phyloP scores from a whole-genome alignment of 768 basidiomycete species.

The Leucocoprinus leucothites region DNA sequence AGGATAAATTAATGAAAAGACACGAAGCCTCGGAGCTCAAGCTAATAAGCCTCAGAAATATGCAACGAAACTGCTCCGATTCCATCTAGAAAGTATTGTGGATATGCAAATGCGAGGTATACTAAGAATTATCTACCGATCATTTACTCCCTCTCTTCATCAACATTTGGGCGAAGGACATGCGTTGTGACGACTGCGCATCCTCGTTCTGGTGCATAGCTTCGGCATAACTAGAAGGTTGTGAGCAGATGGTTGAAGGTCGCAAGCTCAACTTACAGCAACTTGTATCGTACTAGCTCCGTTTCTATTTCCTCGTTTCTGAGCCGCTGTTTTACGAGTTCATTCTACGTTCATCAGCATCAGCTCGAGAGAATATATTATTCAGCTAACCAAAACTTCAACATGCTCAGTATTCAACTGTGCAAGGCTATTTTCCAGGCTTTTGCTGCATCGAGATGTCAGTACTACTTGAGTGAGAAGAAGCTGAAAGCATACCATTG shows the following conservation, averaged over 20 bases:
- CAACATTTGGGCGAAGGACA: constrained; percentile 49
- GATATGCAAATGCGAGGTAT: neutral
- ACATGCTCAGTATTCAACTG: constrained; percentile 85
- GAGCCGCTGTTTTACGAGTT: constrained; percentile 85
- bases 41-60: too few species aligned
- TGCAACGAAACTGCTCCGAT: too few species aligned
- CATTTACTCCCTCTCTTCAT: constrained; percentile 37
- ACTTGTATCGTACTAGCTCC: constrained; percentile 92
- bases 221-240: constrained; percentile 52
- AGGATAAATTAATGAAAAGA: too few species aligned
- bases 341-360: constrained; percentile 51
- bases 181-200: constrained; percentile 62
- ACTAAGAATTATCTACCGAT: neutral
- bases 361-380: neutral
- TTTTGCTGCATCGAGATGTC: constrained; percentile 51
- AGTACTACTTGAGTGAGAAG: neutral
- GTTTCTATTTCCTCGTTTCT: constrained; percentile 91
- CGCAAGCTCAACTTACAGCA: constrained; percentile 58
- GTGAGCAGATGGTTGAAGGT: neutral
- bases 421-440: constrained; percentile 72
- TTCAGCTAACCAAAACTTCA: constrained; percentile 53
- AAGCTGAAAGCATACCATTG: constrained; percentile 67
- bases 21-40: too few species aligned
- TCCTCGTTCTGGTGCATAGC: constrained; percentile 77
- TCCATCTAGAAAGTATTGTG: too few species aligned